phyloP scores from a whole-genome alignment of 2,329 filamentous ascomycete genomes.

The Didymellaceae sp. region DNA sequence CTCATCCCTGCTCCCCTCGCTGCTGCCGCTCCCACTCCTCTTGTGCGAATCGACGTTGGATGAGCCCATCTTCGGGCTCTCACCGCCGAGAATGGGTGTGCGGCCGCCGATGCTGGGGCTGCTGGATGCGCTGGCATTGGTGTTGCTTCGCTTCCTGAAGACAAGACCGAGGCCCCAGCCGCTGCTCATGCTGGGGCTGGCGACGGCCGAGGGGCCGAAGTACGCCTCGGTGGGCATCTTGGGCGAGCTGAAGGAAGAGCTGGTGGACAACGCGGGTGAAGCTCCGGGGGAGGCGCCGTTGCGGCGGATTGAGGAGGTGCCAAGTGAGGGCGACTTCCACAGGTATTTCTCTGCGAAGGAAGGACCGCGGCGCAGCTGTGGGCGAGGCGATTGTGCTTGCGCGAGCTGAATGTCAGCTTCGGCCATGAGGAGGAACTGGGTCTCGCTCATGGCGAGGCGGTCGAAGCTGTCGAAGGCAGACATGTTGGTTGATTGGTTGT shows the following conservation, averaged over 20 bases:
- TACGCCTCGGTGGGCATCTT: slow-evolving; percentile 7
- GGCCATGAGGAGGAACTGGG: slow-evolving; percentile 15
- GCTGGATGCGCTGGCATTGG: slow-evolving; percentile 8
- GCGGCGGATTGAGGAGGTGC: slow-evolving; percentile 12
- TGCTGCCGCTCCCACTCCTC: slow-evolving; percentile 11
- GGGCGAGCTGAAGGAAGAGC: slow-evolving; percentile 8
- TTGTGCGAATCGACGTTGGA: slow-evolving; percentile 8
- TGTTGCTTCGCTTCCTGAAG: slow-evolving; percentile 14
- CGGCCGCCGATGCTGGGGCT: slow-evolving; percentile 14
- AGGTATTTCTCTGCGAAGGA: slow-evolving; percentile 16
- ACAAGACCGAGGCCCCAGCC: slow-evolving; percentile 18
- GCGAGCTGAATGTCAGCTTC: slow-evolving; percentile 6
- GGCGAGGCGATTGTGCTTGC: slow-evolving; percentile 2
- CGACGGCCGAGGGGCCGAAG: slow-evolving; percentile 6
- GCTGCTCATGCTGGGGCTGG: slow-evolving; percentile 14
- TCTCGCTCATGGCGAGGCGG: slow-evolving; percentile 21
- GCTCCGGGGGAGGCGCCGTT: background rate
- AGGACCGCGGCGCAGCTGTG: slow-evolving; percentile 1
- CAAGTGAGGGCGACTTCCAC: slow-evolving; percentile 14
- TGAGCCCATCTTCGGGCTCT: slow-evolving; percentile 9
- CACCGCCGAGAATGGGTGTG: slow-evolving; percentile 7
- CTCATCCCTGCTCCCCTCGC: slow-evolving; percentile 4
- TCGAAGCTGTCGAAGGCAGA: slow-evolving; percentile 19
- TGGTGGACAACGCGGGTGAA: slow-evolving; percentile 11
- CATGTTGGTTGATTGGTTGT: background rate